Evolutionary conservation across 2,329 filamentous ascomycete species (phyloP).

Genomic region (Aspergillus luchuensis): DNA sequence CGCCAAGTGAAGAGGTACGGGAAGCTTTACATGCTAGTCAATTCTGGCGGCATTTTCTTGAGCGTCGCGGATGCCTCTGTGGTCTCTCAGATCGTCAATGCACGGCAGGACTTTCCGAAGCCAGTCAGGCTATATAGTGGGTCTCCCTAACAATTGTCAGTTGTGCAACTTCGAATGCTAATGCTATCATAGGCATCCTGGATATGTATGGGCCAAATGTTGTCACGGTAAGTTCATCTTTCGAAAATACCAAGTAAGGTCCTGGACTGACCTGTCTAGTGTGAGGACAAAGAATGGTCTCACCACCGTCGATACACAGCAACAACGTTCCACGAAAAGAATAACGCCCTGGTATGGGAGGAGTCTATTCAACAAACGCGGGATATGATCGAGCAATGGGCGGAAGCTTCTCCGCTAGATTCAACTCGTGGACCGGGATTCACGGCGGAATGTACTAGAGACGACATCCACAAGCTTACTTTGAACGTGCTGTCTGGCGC

Average conservation of each 20-base stretch:
- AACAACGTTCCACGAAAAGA: constrained; percentile 49
- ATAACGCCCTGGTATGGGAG: constrained; percentile 44
- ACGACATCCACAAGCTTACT: constrained; percentile 39
- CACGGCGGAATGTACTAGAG: constrained; percentile 24
- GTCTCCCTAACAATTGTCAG: not conserved
- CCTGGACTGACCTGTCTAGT: constrained; percentile 14
- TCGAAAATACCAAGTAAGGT: not conserved
- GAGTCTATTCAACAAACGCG: constrained; percentile 36
- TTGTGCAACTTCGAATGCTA: not conserved
- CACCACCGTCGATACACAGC: constrained; percentile 48
- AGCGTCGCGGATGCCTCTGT: constrained; percentile 23
- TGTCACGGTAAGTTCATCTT: constrained; percentile 27
- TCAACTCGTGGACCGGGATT: not conserved
- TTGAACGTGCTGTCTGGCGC: constrained; percentile 43
- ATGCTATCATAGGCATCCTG: constrained; percentile 21
- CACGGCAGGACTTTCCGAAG: constrained; percentile 19
- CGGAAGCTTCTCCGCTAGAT: not conserved
- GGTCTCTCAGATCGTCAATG: constrained; percentile 18
- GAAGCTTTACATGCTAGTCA: constrained; percentile 17
- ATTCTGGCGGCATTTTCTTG: constrained; percentile 12
- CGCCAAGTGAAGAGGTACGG: constrained; percentile 18
- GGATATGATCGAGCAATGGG: constrained; percentile 35
- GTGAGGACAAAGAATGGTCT: constrained; percentile 43
- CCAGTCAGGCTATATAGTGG: constrained; percentile 13
- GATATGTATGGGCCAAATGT: constrained; percentile 38